A percentile compares a stretch with the other conserved stretches of the same genome.
Evolutionary conservation across 2,329 filamentous ascomycete species (phyloP).

Genomic region (Huntiella abstrusa): DNA sequence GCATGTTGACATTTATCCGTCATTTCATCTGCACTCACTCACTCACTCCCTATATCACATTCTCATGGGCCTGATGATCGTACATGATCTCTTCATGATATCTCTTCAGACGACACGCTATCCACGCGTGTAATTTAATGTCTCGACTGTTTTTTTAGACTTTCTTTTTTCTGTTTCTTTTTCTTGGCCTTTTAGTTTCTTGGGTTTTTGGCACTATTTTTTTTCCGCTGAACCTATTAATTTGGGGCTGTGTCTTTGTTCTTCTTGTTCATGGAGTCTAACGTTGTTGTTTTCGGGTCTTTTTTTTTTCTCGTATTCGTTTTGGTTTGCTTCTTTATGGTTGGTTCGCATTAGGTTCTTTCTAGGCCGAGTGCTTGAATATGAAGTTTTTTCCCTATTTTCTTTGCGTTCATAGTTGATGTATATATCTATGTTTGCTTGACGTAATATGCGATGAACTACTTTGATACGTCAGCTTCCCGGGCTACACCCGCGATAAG

Average conservation of each 20-base stretch:
- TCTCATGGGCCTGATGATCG: neutral
- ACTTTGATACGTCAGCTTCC: neutral
- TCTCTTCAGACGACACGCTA: constrained; percentile 1
- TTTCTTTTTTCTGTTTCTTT: neutral
- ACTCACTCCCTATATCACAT: neutral
- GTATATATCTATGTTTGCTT: too few relatives aligned
- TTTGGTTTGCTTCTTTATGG: neutral
- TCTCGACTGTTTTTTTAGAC: constrained; percentile 1
- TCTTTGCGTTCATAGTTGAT: too few relatives aligned
- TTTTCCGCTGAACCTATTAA: too few relatives aligned
- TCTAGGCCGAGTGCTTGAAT: too few relatives aligned
- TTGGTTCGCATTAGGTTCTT: too few relatives aligned
- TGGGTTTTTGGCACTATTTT: too few relatives aligned
- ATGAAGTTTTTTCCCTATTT: too few relatives aligned
- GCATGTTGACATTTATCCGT: too few relatives aligned
- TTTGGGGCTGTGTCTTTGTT: too few relatives aligned
- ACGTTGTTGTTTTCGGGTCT: neutral
- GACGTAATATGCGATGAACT: too few relatives aligned
- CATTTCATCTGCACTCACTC: neutral
- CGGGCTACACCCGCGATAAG: neutral
- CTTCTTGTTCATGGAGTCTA: constrained; percentile 1
- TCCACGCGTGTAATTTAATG: constrained; percentile 3
- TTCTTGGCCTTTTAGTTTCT: neutral
- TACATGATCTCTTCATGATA: constrained; percentile 2
- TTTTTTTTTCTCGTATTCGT: neutral